These are phyloP conservation scores for Sporobolomyces phaffii DNA, from an alignment of 768 basidiomycete species.

Conservation along the genomic window DNA sequence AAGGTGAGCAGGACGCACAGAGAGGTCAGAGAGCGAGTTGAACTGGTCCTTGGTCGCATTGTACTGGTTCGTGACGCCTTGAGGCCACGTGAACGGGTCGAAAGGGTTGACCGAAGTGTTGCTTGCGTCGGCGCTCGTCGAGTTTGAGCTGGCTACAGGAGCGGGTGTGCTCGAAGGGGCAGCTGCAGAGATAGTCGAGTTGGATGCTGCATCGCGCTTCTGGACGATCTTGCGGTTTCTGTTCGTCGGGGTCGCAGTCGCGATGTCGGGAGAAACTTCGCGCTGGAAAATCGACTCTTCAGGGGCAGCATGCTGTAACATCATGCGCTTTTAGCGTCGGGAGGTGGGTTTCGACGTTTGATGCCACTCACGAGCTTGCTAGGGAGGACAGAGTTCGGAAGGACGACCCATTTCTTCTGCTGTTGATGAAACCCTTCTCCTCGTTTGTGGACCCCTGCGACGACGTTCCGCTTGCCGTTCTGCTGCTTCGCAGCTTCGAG, in stretches of 20 bases:
- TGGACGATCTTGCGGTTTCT: neutral
- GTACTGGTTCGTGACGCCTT: neutral
- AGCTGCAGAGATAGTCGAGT: neutral
- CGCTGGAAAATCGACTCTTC: neutral
- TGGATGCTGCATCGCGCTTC: neutral
- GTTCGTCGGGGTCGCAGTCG: neutral
- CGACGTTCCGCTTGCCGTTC: neutral
- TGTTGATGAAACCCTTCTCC: neutral
- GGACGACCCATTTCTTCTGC: slow-evolving; percentile 14
- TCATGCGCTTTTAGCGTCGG: neutral
- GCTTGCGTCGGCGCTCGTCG: neutral
- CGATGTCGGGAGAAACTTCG: neutral
- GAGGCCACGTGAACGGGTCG: slow-evolving; percentile 3
- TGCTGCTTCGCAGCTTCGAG: neutral
- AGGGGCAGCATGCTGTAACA: neutral
- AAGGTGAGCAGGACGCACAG: neutral
- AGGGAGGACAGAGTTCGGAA: neutral
- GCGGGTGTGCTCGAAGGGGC: neutral
- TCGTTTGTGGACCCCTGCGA: neutral
- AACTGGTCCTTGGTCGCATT: neutral
- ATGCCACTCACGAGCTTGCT: neutral
- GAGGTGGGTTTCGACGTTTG: too few species aligned
- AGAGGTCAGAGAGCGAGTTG: neutral
- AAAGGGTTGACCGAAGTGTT: neutral
- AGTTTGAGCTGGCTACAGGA: neutral